Percentiles rank a stretch among this genome's conserved stretches.
Conservation (phyloP, 805 yeast genomes). For the Candida pini region DNA sequence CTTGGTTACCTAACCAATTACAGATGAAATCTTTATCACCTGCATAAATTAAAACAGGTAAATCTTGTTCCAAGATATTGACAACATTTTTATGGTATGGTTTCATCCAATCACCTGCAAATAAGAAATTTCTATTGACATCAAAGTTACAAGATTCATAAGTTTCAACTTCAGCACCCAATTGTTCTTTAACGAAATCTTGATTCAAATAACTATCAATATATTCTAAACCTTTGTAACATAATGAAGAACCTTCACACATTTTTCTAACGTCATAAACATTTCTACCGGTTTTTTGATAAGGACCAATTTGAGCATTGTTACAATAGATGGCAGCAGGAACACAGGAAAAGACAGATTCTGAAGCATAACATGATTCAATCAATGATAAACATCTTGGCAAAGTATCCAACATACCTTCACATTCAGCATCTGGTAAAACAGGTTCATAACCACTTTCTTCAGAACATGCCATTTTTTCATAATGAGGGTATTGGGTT, state of each 20-base stretch:
- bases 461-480: constrained; percentile 91
- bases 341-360: constrained; percentile 53
- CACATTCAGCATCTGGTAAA: constrained; percentile 63
- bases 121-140: constrained; percentile 43
- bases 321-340: constrained; percentile 62
- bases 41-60: constrained; percentile 86
- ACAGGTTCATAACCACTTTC: constrained; percentile 76
- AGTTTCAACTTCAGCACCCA: constrained; percentile 50
- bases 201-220: constrained; percentile 49
- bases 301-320: constrained; percentile 55
- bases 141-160: constrained; percentile 48
- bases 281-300: constrained; percentile 52
- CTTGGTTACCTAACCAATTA: constrained; percentile 88
- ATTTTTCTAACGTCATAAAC: constrained; percentile 57
- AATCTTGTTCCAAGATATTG: constrained; percentile 54
- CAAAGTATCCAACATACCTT: constrained; percentile 51
- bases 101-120: constrained; percentile 60
- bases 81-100: constrained; percentile 57
- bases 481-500: constrained; percentile 70
- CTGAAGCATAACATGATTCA: constrained; percentile 57
- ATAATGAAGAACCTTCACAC: constrained; percentile 47
- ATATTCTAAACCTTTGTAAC: constrained; percentile 47
- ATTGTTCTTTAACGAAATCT: constrained; percentile 45
- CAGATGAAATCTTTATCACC: constrained; percentile 93
- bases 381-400: constrained; percentile 63